A percentile compares a stretch with the other conserved stretches of the same genome.
Conservation (phyloP, 1,284 basidiomycete genomes). For the Sanghuangporus baumii region DNA sequence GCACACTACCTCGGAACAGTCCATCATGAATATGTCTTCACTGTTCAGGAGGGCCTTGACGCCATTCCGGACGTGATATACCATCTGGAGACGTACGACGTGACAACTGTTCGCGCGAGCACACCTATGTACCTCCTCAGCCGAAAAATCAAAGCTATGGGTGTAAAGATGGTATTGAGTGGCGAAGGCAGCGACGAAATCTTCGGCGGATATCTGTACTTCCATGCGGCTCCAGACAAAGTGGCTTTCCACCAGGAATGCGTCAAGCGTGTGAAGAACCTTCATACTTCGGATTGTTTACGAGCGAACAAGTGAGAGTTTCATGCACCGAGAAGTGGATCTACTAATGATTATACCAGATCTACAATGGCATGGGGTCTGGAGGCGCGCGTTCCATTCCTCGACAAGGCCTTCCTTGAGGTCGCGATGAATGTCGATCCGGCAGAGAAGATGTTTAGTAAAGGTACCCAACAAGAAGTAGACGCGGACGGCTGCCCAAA, state of each 20-base stretch:
- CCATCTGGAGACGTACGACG: conserved; percentile 98
- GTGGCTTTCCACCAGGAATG: conserved; percentile 94
- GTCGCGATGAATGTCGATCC: conserved; percentile 91
- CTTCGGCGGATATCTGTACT: conserved; percentile 97
- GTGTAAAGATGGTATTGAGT: conserved; percentile 99
- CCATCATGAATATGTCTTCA: conserved; percentile 98
- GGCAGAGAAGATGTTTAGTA: conserved; percentile 87
- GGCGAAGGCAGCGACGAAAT: conserved; percentile 99
- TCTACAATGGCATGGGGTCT: conserved; percentile 99
- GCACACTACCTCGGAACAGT: conserved; percentile 92
- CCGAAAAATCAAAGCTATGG: conserved; percentile 99
- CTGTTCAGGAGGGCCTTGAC: conserved; percentile 96
- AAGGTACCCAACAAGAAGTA: conserved; percentile 68
- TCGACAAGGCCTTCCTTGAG: conserved; percentile 96
- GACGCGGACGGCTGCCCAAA: conserved; percentile 84
- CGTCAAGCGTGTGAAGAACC: conserved; percentile 93
- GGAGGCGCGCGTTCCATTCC: conserved; percentile 97
- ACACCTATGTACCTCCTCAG: conserved; percentile 97
- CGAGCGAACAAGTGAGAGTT: conserved; percentile 87
- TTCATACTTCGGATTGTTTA: conserved; percentile 97
- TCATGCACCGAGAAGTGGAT: not conserved
- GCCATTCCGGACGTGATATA: conserved; percentile 98
- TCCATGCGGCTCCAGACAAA: conserved; percentile 94
- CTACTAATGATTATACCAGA: conserved; percentile 32
- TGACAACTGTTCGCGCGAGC: conserved; percentile 96